Evolutionary conservation across 2,329 filamentous ascomycete genomes (phyloP), one percentile per base, ranked within the genome.

Genomic region (Aschersonia sp.): DNA sequence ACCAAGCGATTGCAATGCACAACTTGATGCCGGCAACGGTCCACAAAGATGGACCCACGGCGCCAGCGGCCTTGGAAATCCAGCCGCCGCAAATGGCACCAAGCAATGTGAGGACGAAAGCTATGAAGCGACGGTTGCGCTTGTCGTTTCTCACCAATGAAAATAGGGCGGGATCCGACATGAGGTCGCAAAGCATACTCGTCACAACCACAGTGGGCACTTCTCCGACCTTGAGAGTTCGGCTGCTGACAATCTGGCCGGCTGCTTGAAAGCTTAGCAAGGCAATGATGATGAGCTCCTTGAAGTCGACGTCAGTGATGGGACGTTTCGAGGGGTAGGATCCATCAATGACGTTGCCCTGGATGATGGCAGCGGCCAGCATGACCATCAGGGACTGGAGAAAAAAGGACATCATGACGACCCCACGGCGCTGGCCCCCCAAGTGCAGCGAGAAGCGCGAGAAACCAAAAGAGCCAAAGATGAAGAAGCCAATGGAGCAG

Each of bases 181-280:
- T 65, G 30, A 77, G 54, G 54, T 77, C 74, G 55, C 69, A 74
- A 55, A 75, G 74, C 40, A 74, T 60, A 48, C 68, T 73, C n/a
- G 74, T 78, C 40, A 77, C 56, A 7, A 78, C 74, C 45, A 71
- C 73, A 1, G 74, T 73, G 1, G 74, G 74, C 43, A 77, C 61
- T 57, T 77, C 74, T 48, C 71, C 72, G 54, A 71, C 72, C 6
- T 72, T 72, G 28, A 77, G 61, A 9, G 67, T 58, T 20, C 74
- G 64, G 38, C 67, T 71, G 38, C 63, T 63, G 28, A 72, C 72
- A 50, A 77, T 75, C 58, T 77, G 72, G 42, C 73, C 72, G 3
- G 71, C 73, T 45, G 65, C 67, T 54, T 77, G 73, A 53, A 77
- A 73, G 3, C 74, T 73, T 1, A 80, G 61, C 31, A 74, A 65